These are phyloP conservation scores for Elongisporangium senticosum DNA, from an alignment of 352 stramenopile genomes.

Conservation along the genomic window DNA sequence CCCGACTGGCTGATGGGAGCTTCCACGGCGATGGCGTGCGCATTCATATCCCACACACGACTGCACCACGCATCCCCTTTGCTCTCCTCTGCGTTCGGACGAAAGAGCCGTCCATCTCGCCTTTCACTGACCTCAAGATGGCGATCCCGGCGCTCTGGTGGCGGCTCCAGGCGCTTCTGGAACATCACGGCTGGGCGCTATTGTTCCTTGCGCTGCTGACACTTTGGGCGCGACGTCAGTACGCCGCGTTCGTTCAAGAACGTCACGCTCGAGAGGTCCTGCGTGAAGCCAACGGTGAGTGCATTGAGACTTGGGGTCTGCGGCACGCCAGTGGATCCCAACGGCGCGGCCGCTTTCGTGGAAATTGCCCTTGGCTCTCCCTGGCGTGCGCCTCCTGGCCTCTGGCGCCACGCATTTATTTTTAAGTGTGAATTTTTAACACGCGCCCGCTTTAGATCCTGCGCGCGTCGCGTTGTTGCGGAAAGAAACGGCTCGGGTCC, in stretches of 20 bases:
- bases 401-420: constrained; percentile 11
- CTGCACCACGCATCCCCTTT: constrained; percentile 3
- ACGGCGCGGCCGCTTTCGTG: not conserved
- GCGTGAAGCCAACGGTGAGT: constrained; percentile 44
- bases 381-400: constrained; percentile 15
- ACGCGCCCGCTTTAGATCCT: constrained; percentile 28
- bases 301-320: not conserved
- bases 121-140: not conserved
- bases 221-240: constrained; percentile 19
- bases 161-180: constrained; percentile 21
- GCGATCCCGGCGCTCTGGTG: constrained; percentile 14
- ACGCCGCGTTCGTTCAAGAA: constrained; percentile 19
- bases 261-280: constrained; percentile 29
- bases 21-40: constrained; percentile 4
- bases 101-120: not conserved
- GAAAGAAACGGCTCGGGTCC: constrained; percentile 50
- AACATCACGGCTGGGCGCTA: constrained; percentile 52
- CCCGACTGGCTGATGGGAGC: constrained; percentile 5
- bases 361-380: constrained; percentile 2
- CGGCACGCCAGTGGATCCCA: not conserved
- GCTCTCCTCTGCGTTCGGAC: constrained; percentile 1
- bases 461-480: constrained; percentile 45
- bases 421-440: constrained; percentile 4
- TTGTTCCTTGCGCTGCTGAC: constrained; percentile 23
- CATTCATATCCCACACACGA: constrained; percentile 1